Conservation (phyloP, 1,284 basidiomycete genomes). For the Volvariella surrecta region DNA sequence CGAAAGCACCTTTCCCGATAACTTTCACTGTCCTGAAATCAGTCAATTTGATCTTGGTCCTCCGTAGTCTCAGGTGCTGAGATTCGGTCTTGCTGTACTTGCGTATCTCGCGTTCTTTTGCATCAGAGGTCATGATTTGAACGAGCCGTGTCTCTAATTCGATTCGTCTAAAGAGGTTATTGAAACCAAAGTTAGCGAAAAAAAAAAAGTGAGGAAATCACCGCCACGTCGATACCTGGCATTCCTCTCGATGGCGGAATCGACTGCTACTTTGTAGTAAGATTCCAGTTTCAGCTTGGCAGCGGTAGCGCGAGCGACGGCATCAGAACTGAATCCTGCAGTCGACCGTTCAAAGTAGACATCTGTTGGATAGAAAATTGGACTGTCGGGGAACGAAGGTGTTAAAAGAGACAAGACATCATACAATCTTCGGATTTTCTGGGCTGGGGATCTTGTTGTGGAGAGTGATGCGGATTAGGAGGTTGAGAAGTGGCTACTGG, state of each 20-base stretch:
- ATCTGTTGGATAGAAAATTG: conserved; percentile 27
- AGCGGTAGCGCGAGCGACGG: conserved; percentile 87
- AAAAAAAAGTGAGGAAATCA: no score
- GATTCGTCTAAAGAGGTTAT: conserved; percentile 55
- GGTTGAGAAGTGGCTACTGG: neutral
- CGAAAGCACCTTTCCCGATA: conserved; percentile 98
- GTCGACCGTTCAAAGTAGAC: conserved; percentile 95
- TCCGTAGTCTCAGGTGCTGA: conserved; percentile 82
- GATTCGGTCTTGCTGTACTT: conserved; percentile 90
- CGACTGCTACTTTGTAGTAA: conserved; percentile 83
- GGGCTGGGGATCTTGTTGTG: conserved; percentile 24
- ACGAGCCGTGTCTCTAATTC: conserved; percentile 88
- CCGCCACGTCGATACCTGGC: conserved; percentile 31
- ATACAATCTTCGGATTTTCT: conserved; percentile 30
- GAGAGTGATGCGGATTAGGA: conserved; percentile 20
- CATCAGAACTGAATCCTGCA: conserved; percentile 78
- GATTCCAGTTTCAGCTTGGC: conserved; percentile 97
- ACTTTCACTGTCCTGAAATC: conserved; percentile 98
- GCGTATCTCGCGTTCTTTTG: conserved; percentile 86
- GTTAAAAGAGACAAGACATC: conserved; percentile 9
- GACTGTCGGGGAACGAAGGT: conserved; percentile 29
- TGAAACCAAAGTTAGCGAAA: neutral
- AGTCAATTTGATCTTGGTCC: conserved; percentile 88
- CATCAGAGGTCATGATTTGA: conserved; percentile 67
- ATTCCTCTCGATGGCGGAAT: conserved; percentile 42